A percentile compares a stretch with the other conserved stretches of the same genome.
Evolutionary conservation across 345 rosid genomes (phyloP).

Genomic region (Corymbia maculata): DNA sequence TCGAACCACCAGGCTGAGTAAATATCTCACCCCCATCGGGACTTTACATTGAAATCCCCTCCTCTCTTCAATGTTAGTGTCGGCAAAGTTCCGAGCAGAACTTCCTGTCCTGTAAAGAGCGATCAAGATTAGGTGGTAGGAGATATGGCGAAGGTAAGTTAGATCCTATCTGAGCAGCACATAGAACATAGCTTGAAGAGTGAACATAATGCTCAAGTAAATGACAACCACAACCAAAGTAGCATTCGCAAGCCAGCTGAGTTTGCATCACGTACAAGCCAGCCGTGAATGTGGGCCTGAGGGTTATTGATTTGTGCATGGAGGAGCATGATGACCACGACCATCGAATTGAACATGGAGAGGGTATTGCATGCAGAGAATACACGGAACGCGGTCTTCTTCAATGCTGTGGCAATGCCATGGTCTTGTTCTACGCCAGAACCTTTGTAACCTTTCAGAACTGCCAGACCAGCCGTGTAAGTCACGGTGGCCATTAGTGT

Average conservation of each 20-base stretch:
- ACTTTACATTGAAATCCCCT: neutral
- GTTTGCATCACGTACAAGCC: neutral
- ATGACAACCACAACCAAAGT: neutral
- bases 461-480: neutral
- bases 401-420: neutral
- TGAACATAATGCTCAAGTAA: neutral
- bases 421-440: neutral
- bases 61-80: neutral
- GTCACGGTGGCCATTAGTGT: neutral
- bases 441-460: neutral
- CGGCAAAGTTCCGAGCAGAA: neutral
- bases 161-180: neutral
- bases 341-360: too few relatives aligned
- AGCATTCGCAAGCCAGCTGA: fast-evolving
- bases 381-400: neutral
- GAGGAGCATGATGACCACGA: neutral
- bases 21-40: neutral
- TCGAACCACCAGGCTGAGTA: neutral
- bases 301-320: neutral
- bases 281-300: too few relatives aligned
- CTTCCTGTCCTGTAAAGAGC: neutral
- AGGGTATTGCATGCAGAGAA: neutral
- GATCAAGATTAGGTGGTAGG: neutral
- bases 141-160: neutral
- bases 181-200: neutral